Conservation (phyloP, 2,329 filamentous ascomycete species). For the Calonectria henricotiae region DNA sequence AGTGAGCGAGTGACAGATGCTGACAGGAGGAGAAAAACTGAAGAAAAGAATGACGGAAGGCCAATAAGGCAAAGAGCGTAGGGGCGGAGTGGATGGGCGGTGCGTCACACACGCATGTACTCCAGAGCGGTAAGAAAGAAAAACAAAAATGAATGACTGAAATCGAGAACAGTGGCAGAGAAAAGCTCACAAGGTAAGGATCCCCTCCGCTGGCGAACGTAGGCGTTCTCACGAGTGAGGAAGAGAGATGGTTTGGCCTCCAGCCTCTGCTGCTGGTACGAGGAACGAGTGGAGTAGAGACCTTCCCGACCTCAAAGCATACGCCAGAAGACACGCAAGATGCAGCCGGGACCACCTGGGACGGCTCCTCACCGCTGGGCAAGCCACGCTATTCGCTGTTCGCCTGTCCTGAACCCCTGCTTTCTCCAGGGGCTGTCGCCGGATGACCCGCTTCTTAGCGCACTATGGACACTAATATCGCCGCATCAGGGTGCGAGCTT, state of each 20-base stretch:
- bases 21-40: constrained; percentile 43
- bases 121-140: constrained; percentile 40
- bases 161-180: constrained; percentile 30
- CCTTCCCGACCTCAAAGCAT: constrained; percentile 18
- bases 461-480: constrained; percentile 28
- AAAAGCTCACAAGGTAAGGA: constrained; percentile 45
- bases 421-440: constrained; percentile 25
- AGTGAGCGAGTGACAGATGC: constrained; percentile 41
- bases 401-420: constrained; percentile 31
- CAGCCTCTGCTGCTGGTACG: constrained; percentile 28
- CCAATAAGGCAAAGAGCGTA: constrained; percentile 41
- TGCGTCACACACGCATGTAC: constrained; percentile 42
- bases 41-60: constrained; percentile 38
- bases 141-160: constrained; percentile 48
- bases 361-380: constrained; percentile 38
- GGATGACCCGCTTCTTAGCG: constrained; percentile 33
- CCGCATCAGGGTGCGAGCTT: not conserved
- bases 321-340: constrained; percentile 35
- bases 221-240: constrained; percentile 50
- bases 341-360: constrained; percentile 16
- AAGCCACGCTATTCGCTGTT: constrained; percentile 36
- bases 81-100: constrained; percentile 43
- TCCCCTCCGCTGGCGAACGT: constrained; percentile 47
- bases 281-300: constrained; percentile 32
- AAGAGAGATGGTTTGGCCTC: constrained; percentile 41